phyloP scores from a whole-genome alignment of 2,329 filamentous ascomycete genomes.

The Arthrobotrys sphaeroides region DNA sequence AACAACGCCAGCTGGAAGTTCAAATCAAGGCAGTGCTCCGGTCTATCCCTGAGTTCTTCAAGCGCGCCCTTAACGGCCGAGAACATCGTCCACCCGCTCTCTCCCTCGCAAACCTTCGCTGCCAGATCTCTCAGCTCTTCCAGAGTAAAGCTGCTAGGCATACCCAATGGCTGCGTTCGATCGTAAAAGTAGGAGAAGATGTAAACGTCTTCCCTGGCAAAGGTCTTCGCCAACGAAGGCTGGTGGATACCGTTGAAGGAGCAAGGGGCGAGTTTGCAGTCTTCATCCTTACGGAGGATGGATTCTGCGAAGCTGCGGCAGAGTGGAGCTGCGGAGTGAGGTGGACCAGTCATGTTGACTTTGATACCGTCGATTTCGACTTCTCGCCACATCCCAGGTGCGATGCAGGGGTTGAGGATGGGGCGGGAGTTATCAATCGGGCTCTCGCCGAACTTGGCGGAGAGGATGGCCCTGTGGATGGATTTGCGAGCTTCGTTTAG shows the following conservation, averaged over 20 bases:
- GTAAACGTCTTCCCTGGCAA: slow-evolving; percentile 88
- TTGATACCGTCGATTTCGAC: slow-evolving; percentile 74
- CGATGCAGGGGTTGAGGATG: slow-evolving; percentile 85
- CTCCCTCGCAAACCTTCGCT: slow-evolving; percentile 75
- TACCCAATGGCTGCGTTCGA: slow-evolving; percentile 89
- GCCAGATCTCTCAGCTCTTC: slow-evolving; percentile 88
- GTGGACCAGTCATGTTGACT: slow-evolving; percentile 88
- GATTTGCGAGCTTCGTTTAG: slow-evolving; percentile 93
- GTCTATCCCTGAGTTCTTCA: slow-evolving; percentile 79
- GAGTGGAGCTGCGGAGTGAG: slow-evolving; percentile 78
- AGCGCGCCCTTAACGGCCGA: slow-evolving; percentile 78
- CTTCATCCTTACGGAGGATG: slow-evolving; percentile 85
- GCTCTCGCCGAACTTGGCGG: slow-evolving; percentile 73
- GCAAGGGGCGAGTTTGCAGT: slow-evolving; percentile 86
- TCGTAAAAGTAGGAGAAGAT: slow-evolving; percentile 99
- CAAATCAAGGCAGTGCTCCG: slow-evolving; percentile 92
- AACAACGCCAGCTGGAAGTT: slow-evolving; percentile 95
- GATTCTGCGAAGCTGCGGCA: slow-evolving; percentile 91
- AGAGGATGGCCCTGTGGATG: slow-evolving; percentile 78
- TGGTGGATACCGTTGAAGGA: slow-evolving; percentile 98
- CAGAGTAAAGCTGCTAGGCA: slow-evolving; percentile 97
- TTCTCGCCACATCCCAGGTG: slow-evolving; percentile 77
- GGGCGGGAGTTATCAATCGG: slow-evolving; percentile 69
- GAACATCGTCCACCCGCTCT: slow-evolving; percentile 82
- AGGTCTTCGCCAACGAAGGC: slow-evolving; percentile 89